A percentile compares a stretch with the other conserved stretches of the same genome.
phyloP scores from a whole-genome alignment of 768 basidiomycete genomes.

The Sutorius australiensis region DNA sequence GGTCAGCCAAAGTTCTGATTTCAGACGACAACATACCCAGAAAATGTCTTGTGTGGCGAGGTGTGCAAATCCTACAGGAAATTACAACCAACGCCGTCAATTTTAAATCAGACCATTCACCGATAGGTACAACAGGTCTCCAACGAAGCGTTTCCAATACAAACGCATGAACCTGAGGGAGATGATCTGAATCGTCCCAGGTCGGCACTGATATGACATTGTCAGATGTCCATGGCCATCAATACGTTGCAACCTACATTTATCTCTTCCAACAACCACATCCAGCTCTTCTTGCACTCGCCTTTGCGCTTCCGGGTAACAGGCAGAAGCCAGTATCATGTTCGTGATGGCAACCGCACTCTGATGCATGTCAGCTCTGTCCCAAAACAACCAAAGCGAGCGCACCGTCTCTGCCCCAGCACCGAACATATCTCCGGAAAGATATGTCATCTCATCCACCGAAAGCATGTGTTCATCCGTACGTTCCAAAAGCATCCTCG shows the following conservation, averaged over 20 bases:
- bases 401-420: constrained; percentile 53
- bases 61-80: constrained; percentile 47
- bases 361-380: constrained; percentile 7
- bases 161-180: constrained; percentile 36
- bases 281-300: constrained; percentile 55
- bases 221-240: not conserved
- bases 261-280: constrained; percentile 40
- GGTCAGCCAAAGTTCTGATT: constrained; percentile 35
- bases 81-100: not conserved
- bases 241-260: constrained; percentile 6
- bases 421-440: constrained; percentile 56
- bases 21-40: constrained; percentile 38
- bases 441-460: constrained; percentile 52
- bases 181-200: constrained; percentile 29
- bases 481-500: constrained; percentile 48
- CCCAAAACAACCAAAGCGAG: not conserved
- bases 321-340: constrained; percentile 51
- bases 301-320: constrained; percentile 47
- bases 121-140: constrained; percentile 29
- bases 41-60: constrained; percentile 58
- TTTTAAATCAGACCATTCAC: constrained; percentile 2
- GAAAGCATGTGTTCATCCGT: constrained; percentile 44
- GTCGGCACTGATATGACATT: constrained; percentile 28
- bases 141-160: constrained; percentile 35
- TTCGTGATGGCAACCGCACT: constrained; percentile 50